Conservation (phyloP, 495 filamentous ascomycete species). For the Evernia prunastri region DNA sequence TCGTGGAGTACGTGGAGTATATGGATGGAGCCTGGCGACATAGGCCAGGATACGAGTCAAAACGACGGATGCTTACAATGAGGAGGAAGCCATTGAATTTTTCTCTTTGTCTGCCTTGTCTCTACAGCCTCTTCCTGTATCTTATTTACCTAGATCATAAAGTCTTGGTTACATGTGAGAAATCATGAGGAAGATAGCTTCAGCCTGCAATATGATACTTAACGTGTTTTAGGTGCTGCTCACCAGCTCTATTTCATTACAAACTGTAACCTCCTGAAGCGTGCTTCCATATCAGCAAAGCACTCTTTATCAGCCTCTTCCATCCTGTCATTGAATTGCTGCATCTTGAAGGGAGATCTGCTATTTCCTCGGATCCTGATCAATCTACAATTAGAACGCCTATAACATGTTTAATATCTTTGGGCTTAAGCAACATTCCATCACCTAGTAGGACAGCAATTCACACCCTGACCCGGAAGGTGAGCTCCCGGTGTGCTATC, state of each 20-base stretch:
- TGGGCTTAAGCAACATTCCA: neutral
- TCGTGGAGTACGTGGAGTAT: neutral
- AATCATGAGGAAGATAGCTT: neutral
- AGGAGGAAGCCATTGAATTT: neutral
- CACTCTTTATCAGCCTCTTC: neutral
- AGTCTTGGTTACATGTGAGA: too few species aligned
- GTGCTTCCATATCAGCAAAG: neutral
- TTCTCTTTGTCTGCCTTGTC: neutral
- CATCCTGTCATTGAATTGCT: neutral
- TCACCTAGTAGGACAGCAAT: too few species aligned
- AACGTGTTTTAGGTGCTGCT: neutral
- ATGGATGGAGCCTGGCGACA: too few species aligned
- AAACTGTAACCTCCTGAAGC: neutral
- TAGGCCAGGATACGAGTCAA: neutral
- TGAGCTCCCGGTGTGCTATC: too few species aligned
- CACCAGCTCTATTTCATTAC: neutral
- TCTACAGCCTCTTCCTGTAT: neutral
- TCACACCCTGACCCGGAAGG: too few species aligned
- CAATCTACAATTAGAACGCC: neutral
- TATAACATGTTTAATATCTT: neutral
- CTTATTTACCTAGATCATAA: neutral
- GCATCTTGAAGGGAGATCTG: neutral
- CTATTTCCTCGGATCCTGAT: neutral
- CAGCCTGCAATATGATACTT: neutral
- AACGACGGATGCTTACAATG: neutral